Conservation (phyloP, 768 basidiomycete genomes). For the Boletus subparvulus region DNA sequence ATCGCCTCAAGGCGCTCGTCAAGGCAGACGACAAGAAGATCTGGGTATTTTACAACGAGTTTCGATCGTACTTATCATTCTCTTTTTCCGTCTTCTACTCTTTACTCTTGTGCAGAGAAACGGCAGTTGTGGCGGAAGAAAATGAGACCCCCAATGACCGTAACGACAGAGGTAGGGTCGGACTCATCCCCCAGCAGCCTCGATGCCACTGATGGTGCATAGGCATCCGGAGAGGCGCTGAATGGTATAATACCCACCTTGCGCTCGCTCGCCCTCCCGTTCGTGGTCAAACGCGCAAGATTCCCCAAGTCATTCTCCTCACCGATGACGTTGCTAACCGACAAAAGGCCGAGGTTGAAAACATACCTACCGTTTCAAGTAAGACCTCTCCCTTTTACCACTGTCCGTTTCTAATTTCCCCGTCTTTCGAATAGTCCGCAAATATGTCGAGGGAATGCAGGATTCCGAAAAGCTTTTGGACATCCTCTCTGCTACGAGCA, state of each 20-base stretch:
- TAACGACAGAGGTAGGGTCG: slow-evolving; percentile 78
- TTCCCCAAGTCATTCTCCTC: slow-evolving; percentile 73
- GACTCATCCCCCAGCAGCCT: neutral
- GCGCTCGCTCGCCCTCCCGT: slow-evolving; percentile 48
- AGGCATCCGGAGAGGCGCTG: slow-evolving; percentile 87
- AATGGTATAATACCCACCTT: slow-evolving; percentile 86
- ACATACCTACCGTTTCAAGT: slow-evolving; percentile 67
- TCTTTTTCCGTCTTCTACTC: neutral
- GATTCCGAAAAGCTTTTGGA: slow-evolving; percentile 72
- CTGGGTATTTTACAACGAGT: slow-evolving; percentile 88
- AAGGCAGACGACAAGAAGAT: slow-evolving; percentile 84
- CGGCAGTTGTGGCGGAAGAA: slow-evolving; percentile 73
- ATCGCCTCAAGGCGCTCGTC: slow-evolving; percentile 82
- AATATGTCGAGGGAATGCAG: slow-evolving; percentile 77
- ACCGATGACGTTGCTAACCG: slow-evolving; percentile 90
- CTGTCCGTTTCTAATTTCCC: neutral
- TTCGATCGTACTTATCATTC: slow-evolving; percentile 58
- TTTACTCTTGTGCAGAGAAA: slow-evolving; percentile 53
- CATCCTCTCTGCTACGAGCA: slow-evolving; percentile 68
- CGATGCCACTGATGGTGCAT: neutral
- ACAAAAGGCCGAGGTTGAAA: slow-evolving; percentile 66
- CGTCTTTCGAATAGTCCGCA: slow-evolving; percentile 49
- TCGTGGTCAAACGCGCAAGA: slow-evolving; percentile 46
- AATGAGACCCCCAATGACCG: slow-evolving; percentile 89
- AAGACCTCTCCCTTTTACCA: neutral